Base-by-base conservation (phyloP, 2,329 filamentous ascomycete genomes). In the Beauveria sp. region DNA sequence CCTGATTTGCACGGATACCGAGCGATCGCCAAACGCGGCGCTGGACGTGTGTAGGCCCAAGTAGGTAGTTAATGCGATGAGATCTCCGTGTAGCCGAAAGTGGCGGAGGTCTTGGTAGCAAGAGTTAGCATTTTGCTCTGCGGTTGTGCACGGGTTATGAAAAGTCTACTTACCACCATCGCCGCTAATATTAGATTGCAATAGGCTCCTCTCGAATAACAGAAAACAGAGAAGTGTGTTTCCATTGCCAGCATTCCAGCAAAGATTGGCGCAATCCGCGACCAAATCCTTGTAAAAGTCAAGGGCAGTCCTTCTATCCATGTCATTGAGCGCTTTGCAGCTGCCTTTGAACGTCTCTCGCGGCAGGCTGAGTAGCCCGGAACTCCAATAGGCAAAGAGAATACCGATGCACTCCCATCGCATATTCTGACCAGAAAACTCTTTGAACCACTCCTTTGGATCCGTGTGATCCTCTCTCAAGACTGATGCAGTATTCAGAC, bases 341-440 rank as follows among this genome's bases (percentile, higher is more conserved):
- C 45, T 49, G 12, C 51, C 51, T 12, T 24, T 49, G 30, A 56
- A 49, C 22, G 57, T 61, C 46, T 55, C 57, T 6, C 51, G 58
- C 28, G 52, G 53, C 24, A 62, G 18, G 3, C 57, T 58, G 9
- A 63, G 53, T 6, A 62, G 40, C n/a, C 51, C 43, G 30, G 49
- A 42, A 5, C 65, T 64, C 63, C 65, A 66, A 53, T 65, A 66
- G 7, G 62, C 65, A 26, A 72, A 77, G 1, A 75, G 61, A 5
- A 75, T 60, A 0, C 75, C 74, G 8, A 77, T 52, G 0, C 70
- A 67, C 58, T 77, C 75, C 75, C 74, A 77, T 3, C 75, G 70
- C 46, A 74, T 63, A 5, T 71, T 72, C 0, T 62, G 58, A 0
- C 75, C 75, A 3, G 66, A 71, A 55, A 77, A 75, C 38, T 74